These are phyloP conservation scores for Colletotrichum somersetense DNA, from an alignment of 2,329 filamentous ascomycete species.

Conservation along the genomic window DNA sequence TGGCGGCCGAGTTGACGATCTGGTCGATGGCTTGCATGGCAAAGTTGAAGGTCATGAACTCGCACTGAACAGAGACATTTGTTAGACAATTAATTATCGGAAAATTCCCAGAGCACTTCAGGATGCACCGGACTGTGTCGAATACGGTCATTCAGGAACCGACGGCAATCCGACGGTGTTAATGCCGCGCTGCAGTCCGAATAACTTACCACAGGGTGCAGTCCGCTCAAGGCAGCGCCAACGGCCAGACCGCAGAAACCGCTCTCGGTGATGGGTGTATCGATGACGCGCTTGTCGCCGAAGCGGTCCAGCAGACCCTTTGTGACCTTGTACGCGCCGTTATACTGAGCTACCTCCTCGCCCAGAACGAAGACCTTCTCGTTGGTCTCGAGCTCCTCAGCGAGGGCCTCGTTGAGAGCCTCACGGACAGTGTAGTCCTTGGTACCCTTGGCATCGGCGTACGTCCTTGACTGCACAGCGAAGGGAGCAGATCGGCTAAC, in stretches of 20 bases:
- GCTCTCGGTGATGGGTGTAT: slow-evolving; percentile 97
- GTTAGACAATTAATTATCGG: slow-evolving; percentile 14
- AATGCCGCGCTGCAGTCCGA: neutral
- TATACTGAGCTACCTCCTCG: slow-evolving; percentile 99
- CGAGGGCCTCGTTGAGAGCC: slow-evolving; percentile 96
- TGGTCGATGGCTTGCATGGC: slow-evolving; percentile 99
- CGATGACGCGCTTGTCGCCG: slow-evolving; percentile 96
- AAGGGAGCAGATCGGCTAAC: slow-evolving; percentile 52
- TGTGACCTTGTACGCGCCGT: slow-evolving; percentile 99
- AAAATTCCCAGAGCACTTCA: neutral
- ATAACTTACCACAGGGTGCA: slow-evolving; percentile 88
- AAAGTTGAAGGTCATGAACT: slow-evolving; percentile 99
- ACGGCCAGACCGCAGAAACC: slow-evolving; percentile 95
- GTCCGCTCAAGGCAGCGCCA: slow-evolving; percentile 92
- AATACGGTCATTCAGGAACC: neutral
- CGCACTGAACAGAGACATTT: slow-evolving; percentile 71
- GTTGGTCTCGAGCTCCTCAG: slow-evolving; percentile 95
- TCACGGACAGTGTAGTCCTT: slow-evolving; percentile 99
- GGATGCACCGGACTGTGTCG: neutral
- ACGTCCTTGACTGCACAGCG: slow-evolving; percentile 64
- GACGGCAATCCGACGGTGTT: neutral
- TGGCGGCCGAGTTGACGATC: slow-evolving; percentile 98
- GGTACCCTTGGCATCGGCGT: slow-evolving; percentile 69
- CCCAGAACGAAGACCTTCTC: slow-evolving; percentile 95
- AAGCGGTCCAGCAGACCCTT: slow-evolving; percentile 98